Evolutionary conservation across 2,329 filamentous ascomycete genomes (phyloP).

Genomic region (Calonectria crousiana): DNA sequence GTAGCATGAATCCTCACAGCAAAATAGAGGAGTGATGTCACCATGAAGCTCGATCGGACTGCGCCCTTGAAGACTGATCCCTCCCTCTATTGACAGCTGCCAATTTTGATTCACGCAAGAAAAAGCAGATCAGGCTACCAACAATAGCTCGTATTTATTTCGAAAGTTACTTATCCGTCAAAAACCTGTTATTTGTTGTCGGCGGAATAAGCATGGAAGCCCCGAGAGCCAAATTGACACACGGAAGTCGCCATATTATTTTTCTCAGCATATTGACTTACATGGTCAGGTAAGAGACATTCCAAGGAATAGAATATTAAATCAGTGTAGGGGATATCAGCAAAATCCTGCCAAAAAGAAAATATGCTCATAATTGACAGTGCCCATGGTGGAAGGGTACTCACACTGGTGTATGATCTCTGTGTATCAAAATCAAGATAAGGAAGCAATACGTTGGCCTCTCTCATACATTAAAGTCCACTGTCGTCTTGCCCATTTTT

Average conservation of each 20-base stretch:
- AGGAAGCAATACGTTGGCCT: not conserved
- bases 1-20: not conserved
- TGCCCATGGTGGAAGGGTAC: not conserved
- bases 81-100: not conserved
- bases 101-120: not conserved
- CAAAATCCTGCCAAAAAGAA: not conserved
- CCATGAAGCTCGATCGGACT: not conserved
- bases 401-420: not conserved
- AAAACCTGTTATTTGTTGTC: not conserved
- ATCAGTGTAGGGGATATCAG: not conserved
- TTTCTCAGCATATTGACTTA: too few species aligned
- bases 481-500: not conserved
- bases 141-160: not conserved
- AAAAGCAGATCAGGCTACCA: not conserved
- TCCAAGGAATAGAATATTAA: not conserved
- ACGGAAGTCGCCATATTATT: not conserved
- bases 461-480: conserved; percentile 2
- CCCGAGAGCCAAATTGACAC: not conserved
- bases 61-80: not conserved
- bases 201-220: not conserved
- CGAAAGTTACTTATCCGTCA: too few species aligned
- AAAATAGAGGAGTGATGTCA: conserved; percentile 6
- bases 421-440: conserved; percentile 4
- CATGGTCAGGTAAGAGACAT: too few species aligned
- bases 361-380: not conserved